Evolutionary conservation across 1,139 yeast genomes (phyloP).

Genomic region (Protomyces lactucae-debilis): DNA sequence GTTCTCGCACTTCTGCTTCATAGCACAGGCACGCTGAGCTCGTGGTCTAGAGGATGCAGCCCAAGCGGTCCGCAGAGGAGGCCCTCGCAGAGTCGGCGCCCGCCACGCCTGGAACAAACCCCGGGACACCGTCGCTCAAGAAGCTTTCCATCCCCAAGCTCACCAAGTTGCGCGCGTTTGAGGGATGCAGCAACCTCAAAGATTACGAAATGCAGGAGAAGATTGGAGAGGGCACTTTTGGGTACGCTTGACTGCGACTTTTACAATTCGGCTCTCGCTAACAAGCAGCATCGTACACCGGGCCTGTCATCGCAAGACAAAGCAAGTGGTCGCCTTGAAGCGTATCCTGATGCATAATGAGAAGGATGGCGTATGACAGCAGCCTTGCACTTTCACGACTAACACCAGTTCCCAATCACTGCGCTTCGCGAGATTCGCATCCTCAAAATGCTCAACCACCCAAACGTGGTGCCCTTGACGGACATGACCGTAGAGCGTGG

Average conservation of each 20-base stretch:
- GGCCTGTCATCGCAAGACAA: conserved; percentile 52
- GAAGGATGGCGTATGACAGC: conserved; percentile 55
- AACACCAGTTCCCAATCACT: conserved; percentile 67
- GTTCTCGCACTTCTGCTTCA: too few species aligned
- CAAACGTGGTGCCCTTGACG: conserved; percentile 67
- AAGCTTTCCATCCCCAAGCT: conserved; percentile 15
- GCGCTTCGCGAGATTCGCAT: conserved; percentile 90
- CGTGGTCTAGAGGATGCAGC: background rate
- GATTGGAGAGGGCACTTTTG: conserved; percentile 92
- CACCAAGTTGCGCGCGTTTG: conserved; percentile 17
- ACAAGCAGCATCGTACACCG: conserved; percentile 56
- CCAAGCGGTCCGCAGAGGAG: background rate
- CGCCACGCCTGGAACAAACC: background rate
- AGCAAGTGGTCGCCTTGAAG: conserved; percentile 73
- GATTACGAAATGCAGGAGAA: conserved; percentile 58
- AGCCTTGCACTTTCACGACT: background rate
- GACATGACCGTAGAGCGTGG: conserved; percentile 73
- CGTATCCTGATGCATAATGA: conserved; percentile 76
- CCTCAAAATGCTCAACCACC: conserved; percentile 63
- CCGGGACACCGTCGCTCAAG: conserved; percentile 4
- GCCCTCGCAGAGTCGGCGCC: background rate
- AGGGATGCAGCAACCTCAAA: conserved; percentile 18
- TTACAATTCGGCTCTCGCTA: too few species aligned
- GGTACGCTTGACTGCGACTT: conserved; percentile 39
- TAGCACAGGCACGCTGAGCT: too few species aligned